Evolutionary conservation across 805 yeast species (phyloP), one percentile per base, ranked within the genome.

Genomic region (Sugiyamaella floridensis): DNA sequence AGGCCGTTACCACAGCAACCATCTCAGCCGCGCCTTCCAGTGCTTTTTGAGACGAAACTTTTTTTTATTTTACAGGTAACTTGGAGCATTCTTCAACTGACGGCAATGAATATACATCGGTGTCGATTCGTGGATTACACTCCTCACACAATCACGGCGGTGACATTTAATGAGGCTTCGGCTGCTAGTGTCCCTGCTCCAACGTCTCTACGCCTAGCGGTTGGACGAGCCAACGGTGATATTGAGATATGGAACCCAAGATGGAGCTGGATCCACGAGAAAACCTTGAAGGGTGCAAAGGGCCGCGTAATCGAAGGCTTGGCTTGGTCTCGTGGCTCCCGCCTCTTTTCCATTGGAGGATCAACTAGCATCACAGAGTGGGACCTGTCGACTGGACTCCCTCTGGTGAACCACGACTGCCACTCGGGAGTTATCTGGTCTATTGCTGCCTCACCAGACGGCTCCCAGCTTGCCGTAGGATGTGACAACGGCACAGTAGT

Each of bases 371-470:
- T 93, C 47, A 89, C 97, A 2, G 99, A 93, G 67, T 93, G 99
- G 98, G 85, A 90, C 66, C 70, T 90, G 49, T 60, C 71, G 1
- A 83, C 86, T 0, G 89, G 95, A 2, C 69, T 77, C 51, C 95
- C 97, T 4, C 64, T 80, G 48, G 76, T 74, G 47, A 86, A 89
- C 66, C 82, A 82, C 63, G 96, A 90, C 65, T 88, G 96, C 71
- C 88, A 89, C 65, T 86, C 96, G 2, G 97, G 98, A 37, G 83
- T 89, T 15, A 85, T 89, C 51, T 93, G 99, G 99, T 86, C 95
- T 7, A 69, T 90, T 46, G 82, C 85, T 4, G 80, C 82, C 19
- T 83, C 82, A 57, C 76, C 77, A 20, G 71, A 77, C 19, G 86
- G 83, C 46, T 70, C 76, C 54, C 80, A 76, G 60, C 71, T 93